Evolutionary conservation across 148 eudicot genomes (phyloP).

Genomic region (Spergularia bocconei): DNA sequence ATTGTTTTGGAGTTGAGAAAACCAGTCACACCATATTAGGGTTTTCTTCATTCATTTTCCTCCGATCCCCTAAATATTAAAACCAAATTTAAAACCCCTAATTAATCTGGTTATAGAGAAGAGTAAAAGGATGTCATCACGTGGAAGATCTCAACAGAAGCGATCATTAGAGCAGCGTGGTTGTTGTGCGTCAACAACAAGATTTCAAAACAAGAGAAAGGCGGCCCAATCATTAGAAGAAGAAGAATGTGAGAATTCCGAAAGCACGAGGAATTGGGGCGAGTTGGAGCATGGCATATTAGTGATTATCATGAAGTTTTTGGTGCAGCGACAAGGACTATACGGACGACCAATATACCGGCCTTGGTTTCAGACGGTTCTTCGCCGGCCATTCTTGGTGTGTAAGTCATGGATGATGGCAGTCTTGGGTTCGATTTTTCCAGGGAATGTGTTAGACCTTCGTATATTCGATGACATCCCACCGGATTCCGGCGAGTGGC

Average conservation of each 20-base stretch:
- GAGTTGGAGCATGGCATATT: too few relatives aligned
- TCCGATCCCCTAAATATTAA: too few relatives aligned
- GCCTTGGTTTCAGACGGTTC: neutral
- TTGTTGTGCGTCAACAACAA: neutral
- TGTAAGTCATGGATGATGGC: neutral
- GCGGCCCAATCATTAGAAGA: neutral
- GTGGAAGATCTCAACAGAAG: neutral
- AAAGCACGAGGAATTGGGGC: neutral
- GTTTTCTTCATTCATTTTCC: too few relatives aligned
- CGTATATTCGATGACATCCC: neutral
- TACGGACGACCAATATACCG: too few relatives aligned
- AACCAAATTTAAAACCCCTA: too few relatives aligned
- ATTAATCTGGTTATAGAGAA: too few relatives aligned
- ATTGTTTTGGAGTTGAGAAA: too few relatives aligned
- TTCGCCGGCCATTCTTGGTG: neutral
- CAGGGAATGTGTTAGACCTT: neutral
- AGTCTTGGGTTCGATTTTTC: neutral
- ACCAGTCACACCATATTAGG: too few relatives aligned
- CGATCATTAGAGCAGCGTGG: neutral
- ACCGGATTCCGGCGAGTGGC: neutral
- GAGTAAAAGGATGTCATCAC: neutral
- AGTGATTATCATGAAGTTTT: too few relatives aligned
- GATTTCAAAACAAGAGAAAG: neutral
- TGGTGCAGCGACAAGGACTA: too few relatives aligned
- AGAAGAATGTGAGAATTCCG: neutral